Evolutionary conservation across 441 rosid species (phyloP), one percentile per base, ranked within the genome.

Genomic region (Metrosideros polymorpha): DNA sequence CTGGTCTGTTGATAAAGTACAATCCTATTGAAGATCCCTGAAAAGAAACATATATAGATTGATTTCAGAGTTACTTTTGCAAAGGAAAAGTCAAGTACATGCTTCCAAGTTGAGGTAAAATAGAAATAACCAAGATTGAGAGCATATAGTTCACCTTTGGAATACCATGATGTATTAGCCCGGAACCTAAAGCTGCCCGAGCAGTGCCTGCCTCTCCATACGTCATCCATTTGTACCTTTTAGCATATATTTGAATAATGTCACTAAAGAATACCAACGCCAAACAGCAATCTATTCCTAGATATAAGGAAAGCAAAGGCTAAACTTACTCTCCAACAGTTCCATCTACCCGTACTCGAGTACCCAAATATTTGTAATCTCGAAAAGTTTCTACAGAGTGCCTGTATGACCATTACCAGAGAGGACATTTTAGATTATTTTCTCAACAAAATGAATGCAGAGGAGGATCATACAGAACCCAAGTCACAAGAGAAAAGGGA

Each of bases 171-270:
- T 91, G 89, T 86, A 93, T 84, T 84, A 98, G 92, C 84, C 95
- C 99, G 82, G 99, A 96, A 89, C 99, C 99, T 53, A 98, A 84
- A 55, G 95, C 95, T 83, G 96, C 90, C 76, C 99, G 95, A 83
- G 99, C 98, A 76, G 98, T 93, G 84, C 97, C 96, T 59, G 90
- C 98, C 92, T 98, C 99, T 88, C 99, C 98, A 91, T 92, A 98
- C 42, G 99, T 98, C 95, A 98, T 94, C 99, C 99, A 98, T 91
- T 96, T 96, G 92, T 98, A 98, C 90, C 99, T 93, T 86, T 47
- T 84, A 86, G 53, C 54, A 84, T 61, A 82, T 63, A 87, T 53
- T 43, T 83, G 55, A 61, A 87, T 30, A 83, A 87, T 86, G 54
- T 43, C 84, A 84, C 84, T 56, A 89, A 55, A 39, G 24, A 84